Conservation (phyloP, 2,329 filamentous ascomycete species). For the Colletotrichum eremochloae region DNA sequence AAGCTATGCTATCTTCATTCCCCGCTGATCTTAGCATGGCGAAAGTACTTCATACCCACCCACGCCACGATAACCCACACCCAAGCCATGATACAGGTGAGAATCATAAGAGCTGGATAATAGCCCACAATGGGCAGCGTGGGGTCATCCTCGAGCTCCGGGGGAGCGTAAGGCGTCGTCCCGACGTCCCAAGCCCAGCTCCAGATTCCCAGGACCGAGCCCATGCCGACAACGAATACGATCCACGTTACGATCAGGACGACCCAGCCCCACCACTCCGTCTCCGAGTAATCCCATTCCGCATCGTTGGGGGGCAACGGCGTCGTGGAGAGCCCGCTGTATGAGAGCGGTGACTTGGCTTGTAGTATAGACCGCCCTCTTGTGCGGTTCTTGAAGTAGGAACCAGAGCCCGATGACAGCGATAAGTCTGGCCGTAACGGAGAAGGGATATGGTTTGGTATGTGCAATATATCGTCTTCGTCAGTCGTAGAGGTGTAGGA, state of each 20-base stretch:
- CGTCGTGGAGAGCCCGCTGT: conserved; percentile 65
- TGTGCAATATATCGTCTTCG: conserved; percentile 82
- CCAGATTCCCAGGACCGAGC: conserved; percentile 94
- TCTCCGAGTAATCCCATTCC: conserved; percentile 93
- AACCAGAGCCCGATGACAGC: conserved; percentile 71
- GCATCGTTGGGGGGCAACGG: conserved; percentile 62
- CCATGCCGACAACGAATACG: conserved; percentile 97
- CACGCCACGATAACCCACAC: conserved; percentile 98
- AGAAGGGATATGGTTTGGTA: conserved; percentile 63
- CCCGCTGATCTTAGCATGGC: conserved; percentile 89
- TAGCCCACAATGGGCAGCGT: conserved; percentile 97
- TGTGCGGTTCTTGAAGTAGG: conserved; percentile 67
- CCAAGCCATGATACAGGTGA: conserved; percentile 97
- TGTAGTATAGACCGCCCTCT: conserved; percentile 64
- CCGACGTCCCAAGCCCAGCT: conserved; percentile 99
- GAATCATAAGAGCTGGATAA: conserved; percentile 92
- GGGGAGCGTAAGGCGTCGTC: conserved; percentile 93
- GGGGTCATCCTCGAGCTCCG: conserved; percentile 93
- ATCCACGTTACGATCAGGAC: conserved; percentile 92
- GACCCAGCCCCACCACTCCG: conserved; percentile 98
- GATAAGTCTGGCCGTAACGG: conserved; percentile 57
- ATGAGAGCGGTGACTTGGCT: conserved; percentile 72
- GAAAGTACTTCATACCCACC: conserved; percentile 99
- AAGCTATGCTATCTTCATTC: conserved; percentile 57
- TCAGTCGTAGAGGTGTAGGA: conserved; percentile 80